A percentile compares a stretch with the other conserved stretches of the same genome.
These are phyloP conservation scores for Kluyveromyces sp. DNA, from an alignment of 1,139 yeast species.

Conservation along the genomic window DNA sequence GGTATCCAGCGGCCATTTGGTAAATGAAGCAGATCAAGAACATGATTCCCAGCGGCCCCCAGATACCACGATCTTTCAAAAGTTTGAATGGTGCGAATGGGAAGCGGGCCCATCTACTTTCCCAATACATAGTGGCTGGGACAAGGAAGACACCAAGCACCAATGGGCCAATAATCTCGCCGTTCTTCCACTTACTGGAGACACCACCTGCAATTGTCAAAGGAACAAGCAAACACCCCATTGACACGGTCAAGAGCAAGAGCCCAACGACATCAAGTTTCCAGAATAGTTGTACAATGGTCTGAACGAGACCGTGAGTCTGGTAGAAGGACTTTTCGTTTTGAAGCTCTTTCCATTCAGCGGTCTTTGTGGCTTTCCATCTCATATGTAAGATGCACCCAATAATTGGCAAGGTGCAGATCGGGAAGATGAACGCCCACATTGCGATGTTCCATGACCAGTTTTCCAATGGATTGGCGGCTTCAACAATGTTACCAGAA, in stretches of 20 bases:
- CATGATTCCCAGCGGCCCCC: constrained; percentile 46
- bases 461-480: constrained; percentile 30
- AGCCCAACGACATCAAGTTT: constrained; percentile 51
- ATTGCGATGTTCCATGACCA: constrained; percentile 72
- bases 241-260: constrained; percentile 41
- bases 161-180: constrained; percentile 54
- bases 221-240: constrained; percentile 46
- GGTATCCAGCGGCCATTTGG: constrained; percentile 59
- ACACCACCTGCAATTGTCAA: constrained; percentile 59
- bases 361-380: constrained; percentile 42
- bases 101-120: constrained; percentile 40
- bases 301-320: constrained; percentile 16
- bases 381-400: constrained; percentile 48
- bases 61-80: constrained; percentile 56
- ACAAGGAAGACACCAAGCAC: constrained; percentile 51
- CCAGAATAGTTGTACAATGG: constrained; percentile 32
- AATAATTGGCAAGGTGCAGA: constrained; percentile 49
- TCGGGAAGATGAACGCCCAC: constrained; percentile 68
- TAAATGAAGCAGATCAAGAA: constrained; percentile 41
- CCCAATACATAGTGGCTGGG: constrained; percentile 50
- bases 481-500: constrained; percentile 46
- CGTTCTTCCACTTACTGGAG: constrained; percentile 44
- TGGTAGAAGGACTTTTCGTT: constrained; percentile 22
- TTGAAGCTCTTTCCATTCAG: constrained; percentile 37
- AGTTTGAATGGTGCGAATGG: constrained; percentile 52